Conservation (phyloP, 371 early-diverging fungal genomes). For the Circinella umbellata region DNA sequence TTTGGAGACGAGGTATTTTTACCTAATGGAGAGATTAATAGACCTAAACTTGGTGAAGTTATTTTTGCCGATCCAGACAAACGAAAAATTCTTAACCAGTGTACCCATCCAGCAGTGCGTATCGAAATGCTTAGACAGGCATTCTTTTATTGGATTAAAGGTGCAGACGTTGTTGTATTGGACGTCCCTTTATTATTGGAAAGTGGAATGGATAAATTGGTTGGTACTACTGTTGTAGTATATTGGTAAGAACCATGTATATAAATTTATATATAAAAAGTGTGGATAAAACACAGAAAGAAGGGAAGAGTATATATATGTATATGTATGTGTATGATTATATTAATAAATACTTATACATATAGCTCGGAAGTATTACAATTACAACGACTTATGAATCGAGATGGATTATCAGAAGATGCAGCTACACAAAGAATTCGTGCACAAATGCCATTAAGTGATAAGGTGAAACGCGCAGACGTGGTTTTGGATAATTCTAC, state of each 20-base stretch:
- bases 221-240: slow-evolving; percentile 79
- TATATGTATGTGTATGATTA: too few relatives aligned
- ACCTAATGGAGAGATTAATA: slow-evolving; percentile 65
- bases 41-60: slow-evolving; percentile 78
- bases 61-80: slow-evolving; percentile 79
- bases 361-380: slow-evolving; percentile 78
- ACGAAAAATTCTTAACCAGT: slow-evolving; percentile 75
- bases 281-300: not conserved
- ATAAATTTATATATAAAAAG: not conserved
- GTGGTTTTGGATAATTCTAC: slow-evolving; percentile 87
- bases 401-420: slow-evolving; percentile 69
- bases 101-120: slow-evolving; percentile 89
- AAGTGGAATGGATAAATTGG: slow-evolving; percentile 73
- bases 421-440: slow-evolving; percentile 79
- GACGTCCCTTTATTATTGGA: slow-evolving; percentile 95
- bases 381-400: slow-evolving; percentile 69
- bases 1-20: slow-evolving; percentile 78
- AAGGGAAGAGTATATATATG: too few relatives aligned
- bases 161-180: slow-evolving; percentile 75
- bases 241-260: slow-evolving; percentile 63
- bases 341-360: too few relatives aligned
- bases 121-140: slow-evolving; percentile 75
- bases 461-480: slow-evolving; percentile 79
- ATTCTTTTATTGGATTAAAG: slow-evolving; percentile 72
- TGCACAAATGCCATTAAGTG: slow-evolving; percentile 82